Base-by-base conservation (phyloP, 352 stramenopile species). In the Pythium phragmitis region DNA sequence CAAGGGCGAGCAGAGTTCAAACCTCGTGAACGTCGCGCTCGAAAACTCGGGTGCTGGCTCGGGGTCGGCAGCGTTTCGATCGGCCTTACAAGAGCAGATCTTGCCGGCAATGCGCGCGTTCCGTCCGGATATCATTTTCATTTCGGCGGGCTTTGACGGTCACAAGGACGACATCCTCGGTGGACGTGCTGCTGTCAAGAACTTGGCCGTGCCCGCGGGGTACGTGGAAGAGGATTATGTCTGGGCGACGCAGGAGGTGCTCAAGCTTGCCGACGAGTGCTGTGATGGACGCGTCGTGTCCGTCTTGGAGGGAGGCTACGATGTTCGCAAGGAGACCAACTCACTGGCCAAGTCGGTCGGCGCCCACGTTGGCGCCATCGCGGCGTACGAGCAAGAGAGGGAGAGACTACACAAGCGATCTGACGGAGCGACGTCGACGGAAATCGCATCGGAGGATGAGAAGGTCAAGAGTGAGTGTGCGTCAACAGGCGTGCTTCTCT, bases 81-180 rank as follows among this genome's bases (percentile, higher is more conserved):
- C 69, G 33, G 82, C 82, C 8, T 57, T 96, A 21, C 60, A 72
- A 39, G 65, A 77, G 16, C 82, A 85, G 42, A 77, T 96, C 14
- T 43, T 96, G 9, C 87, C 87, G n/a, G 85, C 87, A 16, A 91
- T 96, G 73, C 72, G 71, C 28, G 60, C 67, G 13, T 96, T 96
- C 63, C 50, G 64, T 12, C 87, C 87, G 0, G 84, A 96, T 57
- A 90, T 96, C 19, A 90, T 96, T 54, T 92, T 96, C 60, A 92
- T 96, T 65, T 96, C 87, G 47, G 85, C 87, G 5, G 87, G 87
- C n/a, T 96, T 96, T 63, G 87, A 96, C 51, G 87, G 87, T 19
- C 87, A 96, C 60, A 83, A 82, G 8, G 85, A 96, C 63, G 88
- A 96, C 53, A 91, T 94, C 21, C 55, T 93, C 12, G 84, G 86